Evolutionary conservation across 148 eudicot species (phyloP).

Genomic region (Linanthus parryae): DNA sequence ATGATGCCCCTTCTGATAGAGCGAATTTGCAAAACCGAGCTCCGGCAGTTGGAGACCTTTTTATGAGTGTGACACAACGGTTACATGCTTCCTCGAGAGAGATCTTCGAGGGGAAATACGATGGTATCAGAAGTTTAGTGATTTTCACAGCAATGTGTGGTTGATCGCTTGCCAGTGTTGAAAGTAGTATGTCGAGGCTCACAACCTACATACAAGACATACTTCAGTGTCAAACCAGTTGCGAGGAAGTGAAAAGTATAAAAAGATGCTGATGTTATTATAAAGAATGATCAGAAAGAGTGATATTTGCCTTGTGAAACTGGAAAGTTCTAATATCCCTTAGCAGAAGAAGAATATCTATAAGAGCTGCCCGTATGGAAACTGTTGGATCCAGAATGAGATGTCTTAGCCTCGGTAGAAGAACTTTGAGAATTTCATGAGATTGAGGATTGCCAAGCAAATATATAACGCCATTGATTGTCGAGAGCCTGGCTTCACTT

Average conservation of each 20-base stretch:
- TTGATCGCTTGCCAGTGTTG: slow-evolving; percentile 76
- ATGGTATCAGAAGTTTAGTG: slow-evolving; percentile 77
- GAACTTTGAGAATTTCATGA: slow-evolving; percentile 89
- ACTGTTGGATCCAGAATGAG: slow-evolving; percentile 58
- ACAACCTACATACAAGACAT: slow-evolving; percentile 47
- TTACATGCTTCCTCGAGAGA: slow-evolving; percentile 72
- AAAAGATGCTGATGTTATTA: slow-evolving; percentile 6
- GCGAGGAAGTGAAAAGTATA: background rate
- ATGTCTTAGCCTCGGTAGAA: slow-evolving; percentile 68
- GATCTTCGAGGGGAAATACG: slow-evolving; percentile 76
- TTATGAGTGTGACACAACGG: slow-evolving; percentile 68
- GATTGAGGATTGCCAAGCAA: slow-evolving; percentile 88
- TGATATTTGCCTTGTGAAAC: slow-evolving; percentile 71
- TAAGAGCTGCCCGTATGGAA: slow-evolving; percentile 57
- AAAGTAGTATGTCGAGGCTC: slow-evolving; percentile 43
- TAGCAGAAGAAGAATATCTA: slow-evolving; percentile 65
- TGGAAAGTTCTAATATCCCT: slow-evolving; percentile 69
- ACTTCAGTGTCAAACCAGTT: background rate
- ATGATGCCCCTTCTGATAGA: slow-evolving; percentile 71
- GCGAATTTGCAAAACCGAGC: slow-evolving; percentile 91
- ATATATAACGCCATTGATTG: slow-evolving; percentile 75
- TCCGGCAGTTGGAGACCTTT: slow-evolving; percentile 83
- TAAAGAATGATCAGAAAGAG: slow-evolving; percentile 3
- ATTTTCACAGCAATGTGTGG: slow-evolving; percentile 68
- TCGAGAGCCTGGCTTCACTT: slow-evolving; percentile 81